These are phyloP conservation scores for Xanthoconium stramineum DNA, from an alignment of 768 basidiomycete species.

Conservation along the genomic window DNA sequence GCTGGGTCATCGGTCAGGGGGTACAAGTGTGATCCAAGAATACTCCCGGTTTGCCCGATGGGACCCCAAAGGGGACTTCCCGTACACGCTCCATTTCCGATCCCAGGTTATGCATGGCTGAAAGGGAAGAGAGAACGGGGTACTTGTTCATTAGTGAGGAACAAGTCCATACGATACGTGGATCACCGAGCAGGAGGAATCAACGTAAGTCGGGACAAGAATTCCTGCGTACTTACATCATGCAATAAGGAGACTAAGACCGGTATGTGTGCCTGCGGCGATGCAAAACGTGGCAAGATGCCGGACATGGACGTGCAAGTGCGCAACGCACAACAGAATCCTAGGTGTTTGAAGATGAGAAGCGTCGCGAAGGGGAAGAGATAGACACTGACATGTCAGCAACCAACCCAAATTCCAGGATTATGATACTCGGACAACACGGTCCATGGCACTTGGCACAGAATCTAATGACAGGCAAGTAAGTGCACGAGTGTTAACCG, in stretches of 20 bases:
- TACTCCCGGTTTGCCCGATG: conserved; percentile 41
- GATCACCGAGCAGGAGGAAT: no score
- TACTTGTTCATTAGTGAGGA: no score
- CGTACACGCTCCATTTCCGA: conserved; percentile 44
- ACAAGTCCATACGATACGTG: no score
- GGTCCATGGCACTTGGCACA: conserved; percentile 68
- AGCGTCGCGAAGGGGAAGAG: neutral
- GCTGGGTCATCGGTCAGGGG: conserved; percentile 37
- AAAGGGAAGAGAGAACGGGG: neutral
- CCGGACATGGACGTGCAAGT: conserved; percentile 33
- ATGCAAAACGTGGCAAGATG: conserved; percentile 37
- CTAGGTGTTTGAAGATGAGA: neutral
- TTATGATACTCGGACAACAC: conserved; percentile 63
- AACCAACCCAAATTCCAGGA: conserved; percentile 70
- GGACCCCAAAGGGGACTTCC: conserved; percentile 42
- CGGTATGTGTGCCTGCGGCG: conserved; percentile 44
- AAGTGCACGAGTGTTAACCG: no score
- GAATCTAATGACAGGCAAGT: no score
- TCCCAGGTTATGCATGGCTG: conserved; percentile 43
- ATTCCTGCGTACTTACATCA: conserved; percentile 40
- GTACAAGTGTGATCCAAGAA: conserved; percentile 41
- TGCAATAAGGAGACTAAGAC: conserved; percentile 43
- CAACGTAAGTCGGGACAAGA: neutral
- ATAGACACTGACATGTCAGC: conserved; percentile 37
- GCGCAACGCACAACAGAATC: conserved; percentile 34